These are phyloP conservation scores for Myriosclerotinia duriaeana DNA, from an alignment of 2,329 filamentous ascomycete genomes.

Conservation along the genomic window DNA sequence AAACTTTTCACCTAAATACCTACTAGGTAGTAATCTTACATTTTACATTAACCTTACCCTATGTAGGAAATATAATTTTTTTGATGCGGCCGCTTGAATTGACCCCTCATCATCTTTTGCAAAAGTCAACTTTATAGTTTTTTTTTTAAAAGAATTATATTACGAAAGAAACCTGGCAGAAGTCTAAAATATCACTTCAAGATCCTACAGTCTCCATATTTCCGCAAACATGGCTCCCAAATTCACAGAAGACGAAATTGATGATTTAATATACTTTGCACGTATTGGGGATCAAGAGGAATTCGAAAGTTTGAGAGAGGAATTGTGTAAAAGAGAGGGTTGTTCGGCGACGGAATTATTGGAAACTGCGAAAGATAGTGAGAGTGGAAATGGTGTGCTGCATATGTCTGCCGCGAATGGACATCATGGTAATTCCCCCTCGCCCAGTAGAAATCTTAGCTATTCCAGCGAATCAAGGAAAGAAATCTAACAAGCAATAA, in stretches of 20 bases:
- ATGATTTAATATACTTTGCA: constrained; percentile 87
- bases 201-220: rapidly evolving
- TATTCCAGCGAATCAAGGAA: not conserved
- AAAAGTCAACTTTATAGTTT: constrained; percentile 4
- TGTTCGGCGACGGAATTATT: constrained; percentile 63
- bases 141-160: no score
- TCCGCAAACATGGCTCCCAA: constrained; percentile 37
- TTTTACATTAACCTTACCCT: not conserved
- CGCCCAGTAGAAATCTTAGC: not conserved
- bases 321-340: constrained; percentile 61
- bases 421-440: constrained; percentile 61
- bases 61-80: constrained; percentile 6
- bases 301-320: constrained; percentile 58
- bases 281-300: constrained; percentile 74
- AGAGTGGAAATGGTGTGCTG: constrained; percentile 74
- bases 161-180: no score
- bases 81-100: constrained; percentile 12
- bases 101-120: not conserved
- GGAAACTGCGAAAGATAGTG: constrained; percentile 66
- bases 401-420: constrained; percentile 96
- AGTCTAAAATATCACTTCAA: no score
- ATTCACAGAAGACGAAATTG: constrained; percentile 76
- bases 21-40: no score
- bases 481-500: not conserved
- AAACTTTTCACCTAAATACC: not conserved